Base-by-base conservation (phyloP, 2,329 filamentous ascomycete genomes). In the Pleochaeta shiraiana region DNA sequence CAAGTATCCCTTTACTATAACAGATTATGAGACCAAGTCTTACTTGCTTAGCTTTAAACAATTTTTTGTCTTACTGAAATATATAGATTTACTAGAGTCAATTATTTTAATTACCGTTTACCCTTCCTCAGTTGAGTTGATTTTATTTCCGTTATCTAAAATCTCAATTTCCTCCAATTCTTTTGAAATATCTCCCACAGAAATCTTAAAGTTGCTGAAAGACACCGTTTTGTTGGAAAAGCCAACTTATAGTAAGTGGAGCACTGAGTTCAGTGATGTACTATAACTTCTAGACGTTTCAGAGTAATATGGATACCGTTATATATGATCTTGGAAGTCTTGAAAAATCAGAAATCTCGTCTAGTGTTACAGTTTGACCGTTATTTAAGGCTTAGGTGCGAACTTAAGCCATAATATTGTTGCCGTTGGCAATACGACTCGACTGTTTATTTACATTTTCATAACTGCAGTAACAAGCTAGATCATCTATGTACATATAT, bases 121-220 rank as follows among this genome's bases (percentile, higher is more conserved):
- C 39, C 24, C 39, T 26, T 30, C 26, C n/a, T 24, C 28, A 6
- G 31, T 26, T 30, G 26, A 16, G n/a, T n/a, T n/a, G n/a, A n/a
- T n/a, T n/a, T 30, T 57, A 16, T 57, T 57, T 28, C 53, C 16
- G 11, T 57, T 57, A 4, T 30, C 28, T 28, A 24, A n/a, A 16
- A 26, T 30, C 4, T 30, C 19, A 6, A 28, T 57, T 30, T 12
- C 11, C 26, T 16, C 26, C 19, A 57, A 6, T 63, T 63, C 7
- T 21, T 37, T 34, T 16, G 26, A 50, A 21, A 63, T 47, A 14
- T 63, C 37, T 30, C 12, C 60, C 4, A 26, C 60, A 45, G 21
- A 63, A 26, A 63, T 63, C n/a, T n/a, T 47, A 21, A 63, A 63
- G n/a, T 19, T n/a, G 4, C 28, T 63, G 37, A 63, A 33, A 45